Base-by-base conservation (phyloP, 108 stramenopile genomes). In the Phaeodactylum tricornutum region DNA sequence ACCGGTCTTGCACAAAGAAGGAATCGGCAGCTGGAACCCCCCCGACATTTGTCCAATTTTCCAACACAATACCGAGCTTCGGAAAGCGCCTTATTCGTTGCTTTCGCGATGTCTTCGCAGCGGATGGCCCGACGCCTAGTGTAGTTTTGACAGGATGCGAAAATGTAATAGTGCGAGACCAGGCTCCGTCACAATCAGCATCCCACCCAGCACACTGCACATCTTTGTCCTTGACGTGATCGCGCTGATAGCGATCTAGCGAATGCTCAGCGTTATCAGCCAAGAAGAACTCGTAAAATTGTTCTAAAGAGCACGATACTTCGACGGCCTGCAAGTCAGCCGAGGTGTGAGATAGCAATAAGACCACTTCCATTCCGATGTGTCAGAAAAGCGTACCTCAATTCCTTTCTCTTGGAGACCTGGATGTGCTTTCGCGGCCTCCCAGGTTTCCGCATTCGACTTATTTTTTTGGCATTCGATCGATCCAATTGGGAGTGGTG, bases 1-100 rank as follows among this genome's bases (percentile, higher is more conserved):
- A 87, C 36, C 47, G 46, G 40, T 87, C 84, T 37, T 76, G 67
- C 0, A 87, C 68, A 21, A 60, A 64, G 57, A 87, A 87, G n/a
- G 57, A 55, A 51, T 82, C 80, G 0, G 64, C 66, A 31, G 15
- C 37, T 0, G 74, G 70, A 30, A 77, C 33, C 4, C 69, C 66
- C 34, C 59, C 36, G 1, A 77, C 55, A 8, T 47, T 47, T 0
- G 69, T 67, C n/a, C 20, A 40, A 32, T 61, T 67, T 25, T 61
- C 50, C 14, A 77, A 22, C 16, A 43, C 27, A 8, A 67, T 42
- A 16, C 66, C 75, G 29, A 49, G 12, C 16, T 55, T 47, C n/a
- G 44, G 50, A 57, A 63, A 77, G 25, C 59, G 50, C 20, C 54
- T 40, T 7, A 71, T 25, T 1, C 32, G 26, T 37, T 77, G 75